These are phyloP conservation scores for Rhamnella rubrinervis DNA, from an alignment of 331 rosid species.

Conservation along the genomic window DNA sequence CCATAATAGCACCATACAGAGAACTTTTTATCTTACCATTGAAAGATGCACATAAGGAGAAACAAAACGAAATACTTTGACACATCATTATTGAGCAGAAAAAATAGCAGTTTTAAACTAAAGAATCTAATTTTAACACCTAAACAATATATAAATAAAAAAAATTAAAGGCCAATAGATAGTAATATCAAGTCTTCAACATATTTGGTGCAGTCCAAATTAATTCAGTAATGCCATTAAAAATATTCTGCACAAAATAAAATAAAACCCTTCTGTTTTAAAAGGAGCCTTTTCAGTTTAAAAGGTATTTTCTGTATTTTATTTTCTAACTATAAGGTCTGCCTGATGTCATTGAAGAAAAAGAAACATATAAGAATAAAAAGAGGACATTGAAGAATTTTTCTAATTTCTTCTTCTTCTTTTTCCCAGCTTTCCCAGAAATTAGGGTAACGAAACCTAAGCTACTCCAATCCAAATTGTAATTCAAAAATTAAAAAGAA, in stretches of 20 bases:
- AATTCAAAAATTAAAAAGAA: constrained; percentile 12
- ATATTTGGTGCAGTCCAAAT: neutral
- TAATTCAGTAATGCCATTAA: neutral
- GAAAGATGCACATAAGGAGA: neutral
- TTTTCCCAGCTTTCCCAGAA: neutral
- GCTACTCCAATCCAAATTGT: constrained; percentile 18
- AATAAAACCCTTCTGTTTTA: neutral
- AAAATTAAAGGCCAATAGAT: neutral
- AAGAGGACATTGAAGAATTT: neutral
- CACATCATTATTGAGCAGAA: neutral
- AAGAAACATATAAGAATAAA: constrained; percentile 4
- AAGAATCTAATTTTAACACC: neutral
- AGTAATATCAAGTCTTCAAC: neutral
- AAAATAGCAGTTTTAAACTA: constrained; percentile 1
- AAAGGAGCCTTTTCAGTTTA: neutral
- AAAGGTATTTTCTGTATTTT: neutral
- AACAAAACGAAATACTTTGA: neutral
- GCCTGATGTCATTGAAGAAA: neutral
- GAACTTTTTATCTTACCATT: neutral
- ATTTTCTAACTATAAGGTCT: neutral
- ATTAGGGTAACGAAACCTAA: constrained; percentile 8
- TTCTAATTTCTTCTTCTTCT: neutral
- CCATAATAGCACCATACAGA: neutral
- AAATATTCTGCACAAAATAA: neutral
- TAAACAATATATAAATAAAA: neutral